Conservation (phyloP, 768 basidiomycete genomes). For the Amanita inopinata region DNA sequence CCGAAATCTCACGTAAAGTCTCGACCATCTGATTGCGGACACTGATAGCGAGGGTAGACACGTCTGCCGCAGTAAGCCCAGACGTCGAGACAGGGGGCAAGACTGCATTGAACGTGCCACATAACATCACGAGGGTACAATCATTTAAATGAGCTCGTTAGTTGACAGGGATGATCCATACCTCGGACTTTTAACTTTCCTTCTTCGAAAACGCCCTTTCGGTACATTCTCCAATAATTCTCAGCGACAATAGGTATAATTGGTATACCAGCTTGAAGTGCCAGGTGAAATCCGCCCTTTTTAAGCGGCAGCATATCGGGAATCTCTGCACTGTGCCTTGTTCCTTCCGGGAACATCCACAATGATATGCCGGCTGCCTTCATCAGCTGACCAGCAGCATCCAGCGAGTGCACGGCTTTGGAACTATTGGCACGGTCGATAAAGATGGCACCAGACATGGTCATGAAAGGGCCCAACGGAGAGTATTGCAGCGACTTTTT, state of each 20-base stretch:
- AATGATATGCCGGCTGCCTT: constrained; percentile 60
- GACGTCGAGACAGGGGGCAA: constrained; percentile 81
- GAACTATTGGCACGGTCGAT: constrained; percentile 78
- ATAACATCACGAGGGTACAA: no score
- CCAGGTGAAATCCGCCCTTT: constrained; percentile 97
- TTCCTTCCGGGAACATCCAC: constrained; percentile 97
- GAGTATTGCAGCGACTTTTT: constrained; percentile 83
- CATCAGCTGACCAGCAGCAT: constrained; percentile 72
- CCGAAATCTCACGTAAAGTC: constrained; percentile 70
- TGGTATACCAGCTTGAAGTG: constrained; percentile 83
- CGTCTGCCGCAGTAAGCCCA: constrained; percentile 62
- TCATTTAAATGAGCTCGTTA: no score
- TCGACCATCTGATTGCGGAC: constrained; percentile 76
- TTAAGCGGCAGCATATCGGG: constrained; percentile 81
- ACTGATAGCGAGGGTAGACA: constrained; percentile 50
- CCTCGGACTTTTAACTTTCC: constrained; percentile 80
- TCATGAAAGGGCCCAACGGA: constrained; percentile 90
- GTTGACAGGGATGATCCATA: no score
- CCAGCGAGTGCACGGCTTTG: constrained; percentile 65
- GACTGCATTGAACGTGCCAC: constrained; percentile 36
- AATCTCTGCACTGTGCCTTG: constrained; percentile 59
- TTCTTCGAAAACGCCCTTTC: constrained; percentile 60
- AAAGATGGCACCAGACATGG: constrained; percentile 83
- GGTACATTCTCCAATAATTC: constrained; percentile 88
- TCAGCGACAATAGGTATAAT: constrained; percentile 88